Evolutionary conservation across 176 grass and related monocot species (phyloP).

Genomic region (Elaeis guineensis): DNA sequence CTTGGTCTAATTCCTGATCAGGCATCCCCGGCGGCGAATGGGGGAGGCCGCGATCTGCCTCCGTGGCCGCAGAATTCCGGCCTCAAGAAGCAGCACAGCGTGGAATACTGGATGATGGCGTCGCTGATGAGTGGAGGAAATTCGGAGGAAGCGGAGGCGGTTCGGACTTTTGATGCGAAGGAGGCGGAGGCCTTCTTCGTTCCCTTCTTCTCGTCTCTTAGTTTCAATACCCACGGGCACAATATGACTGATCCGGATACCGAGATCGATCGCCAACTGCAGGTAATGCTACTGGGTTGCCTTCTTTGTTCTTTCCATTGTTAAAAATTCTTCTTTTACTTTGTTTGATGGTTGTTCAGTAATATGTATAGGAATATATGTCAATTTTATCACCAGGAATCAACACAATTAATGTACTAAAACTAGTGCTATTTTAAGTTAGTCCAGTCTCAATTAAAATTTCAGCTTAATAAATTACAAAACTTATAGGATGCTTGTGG

Average conservation of each 20-base stretch:
- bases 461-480: too few species aligned
- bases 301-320: too few species aligned
- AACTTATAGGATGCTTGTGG: too few species aligned
- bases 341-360: too few species aligned
- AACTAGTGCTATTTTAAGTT: too few species aligned
- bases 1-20: background rate
- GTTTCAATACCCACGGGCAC: constrained; percentile 87
- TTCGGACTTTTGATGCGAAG: constrained; percentile 65
- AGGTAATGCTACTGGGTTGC: constrained; percentile 27
- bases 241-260: constrained; percentile 98
- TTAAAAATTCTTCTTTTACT: too few species aligned
- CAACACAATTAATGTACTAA: too few species aligned
- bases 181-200: constrained; percentile 90
- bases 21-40: background rate
- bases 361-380: too few species aligned
- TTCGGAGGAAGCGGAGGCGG: constrained; percentile 34
- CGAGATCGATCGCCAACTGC: constrained; percentile 66
- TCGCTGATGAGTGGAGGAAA: constrained; percentile 28
- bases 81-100: constrained; percentile 79
- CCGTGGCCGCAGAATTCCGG: constrained; percentile 53
- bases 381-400: too few species aligned
- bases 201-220: constrained; percentile 97
- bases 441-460: too few species aligned
- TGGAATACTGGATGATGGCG: constrained; percentile 97
- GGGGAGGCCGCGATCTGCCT: constrained; percentile 19